These are phyloP conservation scores for Pulveroboletus frians DNA, from an alignment of 768 basidiomycete species.

Conservation along the genomic window DNA sequence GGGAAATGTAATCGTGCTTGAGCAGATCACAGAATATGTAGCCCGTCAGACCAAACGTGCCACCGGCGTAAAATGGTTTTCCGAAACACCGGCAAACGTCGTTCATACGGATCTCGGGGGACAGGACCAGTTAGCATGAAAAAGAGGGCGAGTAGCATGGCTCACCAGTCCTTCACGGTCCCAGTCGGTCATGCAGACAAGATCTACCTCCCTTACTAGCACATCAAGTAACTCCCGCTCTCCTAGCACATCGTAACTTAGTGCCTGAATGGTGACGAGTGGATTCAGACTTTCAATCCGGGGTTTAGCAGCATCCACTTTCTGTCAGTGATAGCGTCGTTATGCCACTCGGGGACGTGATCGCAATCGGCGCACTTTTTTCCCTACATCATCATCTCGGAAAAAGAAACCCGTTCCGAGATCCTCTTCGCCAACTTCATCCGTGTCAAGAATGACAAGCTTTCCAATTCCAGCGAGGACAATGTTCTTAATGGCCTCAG, in stretches of 20 bases:
- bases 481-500: conserved; percentile 95
- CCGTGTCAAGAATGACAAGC: conserved; percentile 77
- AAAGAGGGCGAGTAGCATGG: conserved; percentile 7
- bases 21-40: conserved; percentile 95
- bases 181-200: conserved; percentile 86
- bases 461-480: conserved; percentile 94
- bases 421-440: conserved; percentile 75
- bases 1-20: conserved; percentile 77
- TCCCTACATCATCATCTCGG: conserved; percentile 87
- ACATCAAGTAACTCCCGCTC: conserved; percentile 50
- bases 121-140: conserved; percentile 5
- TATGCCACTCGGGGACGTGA: conserved; percentile 28
- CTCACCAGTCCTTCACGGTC: conserved; percentile 66
- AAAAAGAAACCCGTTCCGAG: conserved; percentile 92
- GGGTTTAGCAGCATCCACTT: conserved; percentile 77
- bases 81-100: conserved; percentile 65
- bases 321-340: conserved; percentile 41
- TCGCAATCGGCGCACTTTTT: conserved; percentile 51
- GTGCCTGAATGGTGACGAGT: conserved; percentile 74
- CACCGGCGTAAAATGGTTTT: conserved; percentile 88
- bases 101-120: conserved; percentile 67
- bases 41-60: conserved; percentile 83
- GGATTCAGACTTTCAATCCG: conserved; percentile 91
- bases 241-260: conserved; percentile 46
- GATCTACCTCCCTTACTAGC: conserved; percentile 63